A percentile compares a stretch with the other conserved stretches of the same genome.
These are phyloP conservation scores for Aeschynomene evenia DNA, from an alignment of 306 rosid species.

Conservation along the genomic window DNA sequence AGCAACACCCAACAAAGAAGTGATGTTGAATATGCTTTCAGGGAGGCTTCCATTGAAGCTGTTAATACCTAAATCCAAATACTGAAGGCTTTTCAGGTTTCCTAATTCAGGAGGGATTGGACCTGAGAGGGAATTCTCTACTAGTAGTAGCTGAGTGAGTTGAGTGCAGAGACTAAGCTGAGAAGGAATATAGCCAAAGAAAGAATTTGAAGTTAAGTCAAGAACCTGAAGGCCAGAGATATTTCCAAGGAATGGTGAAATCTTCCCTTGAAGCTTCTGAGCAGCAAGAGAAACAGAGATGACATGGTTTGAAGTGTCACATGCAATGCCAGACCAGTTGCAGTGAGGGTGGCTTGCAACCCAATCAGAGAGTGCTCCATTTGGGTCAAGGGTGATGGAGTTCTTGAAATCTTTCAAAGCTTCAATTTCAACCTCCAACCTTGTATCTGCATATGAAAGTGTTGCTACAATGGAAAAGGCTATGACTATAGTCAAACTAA, in stretches of 20 bases:
- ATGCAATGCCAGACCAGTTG: constrained; percentile 77
- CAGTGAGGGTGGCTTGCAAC: constrained; percentile 48
- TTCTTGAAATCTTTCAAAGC: constrained; percentile 69
- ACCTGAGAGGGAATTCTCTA: constrained; percentile 60
- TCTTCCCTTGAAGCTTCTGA: constrained; percentile 59
- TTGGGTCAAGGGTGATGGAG: constrained; percentile 51
- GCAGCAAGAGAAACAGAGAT: constrained; percentile 49
- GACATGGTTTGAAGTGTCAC: constrained; percentile 55
- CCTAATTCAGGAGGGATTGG: constrained; percentile 65
- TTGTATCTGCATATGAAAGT: constrained; percentile 40
- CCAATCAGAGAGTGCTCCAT: constrained; percentile 61
- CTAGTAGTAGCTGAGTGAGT: constrained; percentile 49
- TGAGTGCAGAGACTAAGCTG: constrained; percentile 61
- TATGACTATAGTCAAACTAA: constrained; percentile 36
- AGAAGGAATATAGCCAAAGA: constrained; percentile 62
- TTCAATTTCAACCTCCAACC: constrained; percentile 51
- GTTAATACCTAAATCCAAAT: constrained; percentile 53
- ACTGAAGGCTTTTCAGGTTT: constrained; percentile 43
- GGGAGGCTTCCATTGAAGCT: constrained; percentile 66
- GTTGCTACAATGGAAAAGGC: constrained; percentile 28
- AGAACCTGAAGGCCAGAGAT: constrained; percentile 77
- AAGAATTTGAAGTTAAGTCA: constrained; percentile 66
- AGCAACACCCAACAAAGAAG: constrained; percentile 54
- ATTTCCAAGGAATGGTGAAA: constrained; percentile 79
- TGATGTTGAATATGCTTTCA: constrained; percentile 63